phyloP scores from a whole-genome alignment of 495 filamentous ascomycete species.

The Beverwykella pulmonaria region DNA sequence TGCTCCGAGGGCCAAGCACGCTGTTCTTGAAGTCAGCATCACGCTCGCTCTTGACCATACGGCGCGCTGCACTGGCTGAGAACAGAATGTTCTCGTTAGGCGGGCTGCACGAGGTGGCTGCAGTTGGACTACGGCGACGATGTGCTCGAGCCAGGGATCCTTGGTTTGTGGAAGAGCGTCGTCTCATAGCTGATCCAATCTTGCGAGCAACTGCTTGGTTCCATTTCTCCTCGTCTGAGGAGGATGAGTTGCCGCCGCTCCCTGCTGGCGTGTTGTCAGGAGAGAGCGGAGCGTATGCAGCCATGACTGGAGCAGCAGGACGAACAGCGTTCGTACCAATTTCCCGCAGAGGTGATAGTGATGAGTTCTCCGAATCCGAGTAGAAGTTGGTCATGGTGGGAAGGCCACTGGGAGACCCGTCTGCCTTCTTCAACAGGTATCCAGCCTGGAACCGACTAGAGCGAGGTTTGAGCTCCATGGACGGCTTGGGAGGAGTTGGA shows the following conservation, averaged over 20 bases:
- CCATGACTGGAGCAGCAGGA: constrained; percentile 54
- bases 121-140: constrained; percentile 65
- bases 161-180: constrained; percentile 48
- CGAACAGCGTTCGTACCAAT: constrained; percentile 65
- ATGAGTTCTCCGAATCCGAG: constrained; percentile 64
- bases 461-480: constrained; percentile 54
- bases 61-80: constrained; percentile 67
- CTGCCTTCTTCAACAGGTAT: constrained; percentile 75
- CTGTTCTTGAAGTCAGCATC: constrained; percentile 56
- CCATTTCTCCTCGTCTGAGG: constrained; percentile 47
- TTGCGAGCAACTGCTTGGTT: constrained; percentile 61
- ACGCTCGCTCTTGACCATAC: constrained; percentile 70
- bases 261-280: constrained; percentile 53
- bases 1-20: constrained; percentile 66
- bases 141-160: constrained; percentile 25
- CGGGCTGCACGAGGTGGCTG: constrained; percentile 54
- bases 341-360: constrained; percentile 69
- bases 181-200: constrained; percentile 66
- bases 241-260: constrained; percentile 49
- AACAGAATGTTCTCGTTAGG: constrained; percentile 65
- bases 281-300: constrained; percentile 53
- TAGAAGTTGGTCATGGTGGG: constrained; percentile 48
- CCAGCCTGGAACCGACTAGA: constrained; percentile 84
- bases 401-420: constrained; percentile 55
- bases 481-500: constrained; percentile 51